Percentiles rank a stretch among this genome's conserved stretches.
These are phyloP conservation scores for Colletotrichum graminicola DNA, from an alignment of 2,329 filamentous ascomycete species.

Conservation along the genomic window DNA sequence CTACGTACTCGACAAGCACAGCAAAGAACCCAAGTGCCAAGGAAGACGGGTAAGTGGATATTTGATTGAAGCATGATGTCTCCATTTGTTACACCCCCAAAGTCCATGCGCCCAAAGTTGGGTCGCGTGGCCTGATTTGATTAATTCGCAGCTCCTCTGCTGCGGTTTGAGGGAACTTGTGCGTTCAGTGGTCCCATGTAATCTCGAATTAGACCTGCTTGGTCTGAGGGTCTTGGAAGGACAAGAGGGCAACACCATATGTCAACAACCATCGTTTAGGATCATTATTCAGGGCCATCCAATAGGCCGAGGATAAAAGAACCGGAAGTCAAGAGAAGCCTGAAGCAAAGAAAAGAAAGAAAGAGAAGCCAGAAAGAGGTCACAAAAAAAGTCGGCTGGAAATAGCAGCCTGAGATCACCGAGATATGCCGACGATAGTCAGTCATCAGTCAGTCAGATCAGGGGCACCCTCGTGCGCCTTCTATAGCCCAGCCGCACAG, in stretches of 20 bases:
- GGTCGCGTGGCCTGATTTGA: slow-evolving; percentile 13
- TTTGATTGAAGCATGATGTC: slow-evolving; percentile 42
- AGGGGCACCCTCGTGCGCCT: slow-evolving; percentile 48
- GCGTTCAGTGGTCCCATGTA: slow-evolving; percentile 26
- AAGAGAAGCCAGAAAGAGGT: slow-evolving; percentile 42
- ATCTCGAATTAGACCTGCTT: slow-evolving; percentile 25
- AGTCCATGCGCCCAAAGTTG: slow-evolving; percentile 14
- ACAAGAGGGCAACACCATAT: slow-evolving; percentile 27
- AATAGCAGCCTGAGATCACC: slow-evolving; percentile 42
- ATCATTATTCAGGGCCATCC: slow-evolving; percentile 36
- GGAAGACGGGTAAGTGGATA: slow-evolving; percentile 84
- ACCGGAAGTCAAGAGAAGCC: slow-evolving; percentile 36
- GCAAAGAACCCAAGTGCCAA: slow-evolving; percentile 77
- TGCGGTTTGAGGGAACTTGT: slow-evolving; percentile 28
- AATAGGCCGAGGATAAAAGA: slow-evolving; percentile 36
- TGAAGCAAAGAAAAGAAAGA: slow-evolving; percentile 30
- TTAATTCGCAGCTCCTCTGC: slow-evolving; percentile 33
- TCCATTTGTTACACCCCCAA: slow-evolving; percentile 19
- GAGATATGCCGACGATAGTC: slow-evolving; percentile 43
- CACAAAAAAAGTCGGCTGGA: slow-evolving; percentile 37
- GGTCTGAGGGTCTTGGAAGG: slow-evolving; percentile 38
- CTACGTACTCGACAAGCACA: slow-evolving; percentile 48
- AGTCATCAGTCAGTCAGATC: slow-evolving; percentile 42
- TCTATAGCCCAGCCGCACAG: slow-evolving; percentile 62
- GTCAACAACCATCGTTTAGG: slow-evolving; percentile 18